Evolutionary conservation across 352 stramenopile genomes (phyloP).

Genomic region (Phytopythium boreale): DNA sequence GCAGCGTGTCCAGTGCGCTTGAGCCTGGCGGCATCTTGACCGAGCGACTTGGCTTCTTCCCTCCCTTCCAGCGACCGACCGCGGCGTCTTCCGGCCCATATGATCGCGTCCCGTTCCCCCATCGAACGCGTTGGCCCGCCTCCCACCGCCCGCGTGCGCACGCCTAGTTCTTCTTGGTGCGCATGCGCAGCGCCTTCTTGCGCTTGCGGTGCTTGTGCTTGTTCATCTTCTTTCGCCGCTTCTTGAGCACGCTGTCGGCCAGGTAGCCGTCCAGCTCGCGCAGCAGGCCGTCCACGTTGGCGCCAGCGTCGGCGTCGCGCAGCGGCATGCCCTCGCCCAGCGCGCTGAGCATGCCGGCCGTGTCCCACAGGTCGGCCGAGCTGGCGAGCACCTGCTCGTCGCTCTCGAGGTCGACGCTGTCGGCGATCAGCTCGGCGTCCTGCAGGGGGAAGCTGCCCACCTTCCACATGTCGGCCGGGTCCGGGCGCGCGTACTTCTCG

Average conservation of each 20-base stretch:
- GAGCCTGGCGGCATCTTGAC: no score
- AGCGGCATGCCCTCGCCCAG: conserved; percentile 58
- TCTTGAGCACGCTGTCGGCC: conserved; percentile 87
- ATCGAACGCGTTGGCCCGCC: not conserved
- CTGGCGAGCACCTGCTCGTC: conserved; percentile 26
- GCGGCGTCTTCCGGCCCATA: no score
- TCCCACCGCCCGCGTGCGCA: not conserved
- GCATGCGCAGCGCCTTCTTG: conserved; percentile 85
- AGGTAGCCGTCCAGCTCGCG: conserved; percentile 73
- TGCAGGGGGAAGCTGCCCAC: conserved; percentile 70
- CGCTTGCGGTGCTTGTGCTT: conserved; percentile 92
- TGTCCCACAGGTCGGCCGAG: conserved; percentile 74
- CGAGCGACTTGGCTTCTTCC: no score
- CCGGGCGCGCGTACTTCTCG: conserved; percentile 55
- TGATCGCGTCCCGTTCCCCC: no score
- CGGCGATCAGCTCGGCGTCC: conserved; percentile 10
- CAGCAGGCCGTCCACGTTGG: conserved; percentile 53
- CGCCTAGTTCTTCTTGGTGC: conserved; percentile 88
- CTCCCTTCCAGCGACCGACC: no score
- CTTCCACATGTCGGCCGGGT: conserved; percentile 70
- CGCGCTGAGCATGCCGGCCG: conserved; percentile 74
- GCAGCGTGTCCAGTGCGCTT: no score
- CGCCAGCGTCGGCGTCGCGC: conserved; percentile 31
- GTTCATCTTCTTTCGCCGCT: conserved; percentile 92
- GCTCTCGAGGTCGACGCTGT: conserved; percentile 10